phyloP scores from a whole-genome alignment of 2,329 filamentous ascomycete species.

The Ascochyta clinopodiicola region DNA sequence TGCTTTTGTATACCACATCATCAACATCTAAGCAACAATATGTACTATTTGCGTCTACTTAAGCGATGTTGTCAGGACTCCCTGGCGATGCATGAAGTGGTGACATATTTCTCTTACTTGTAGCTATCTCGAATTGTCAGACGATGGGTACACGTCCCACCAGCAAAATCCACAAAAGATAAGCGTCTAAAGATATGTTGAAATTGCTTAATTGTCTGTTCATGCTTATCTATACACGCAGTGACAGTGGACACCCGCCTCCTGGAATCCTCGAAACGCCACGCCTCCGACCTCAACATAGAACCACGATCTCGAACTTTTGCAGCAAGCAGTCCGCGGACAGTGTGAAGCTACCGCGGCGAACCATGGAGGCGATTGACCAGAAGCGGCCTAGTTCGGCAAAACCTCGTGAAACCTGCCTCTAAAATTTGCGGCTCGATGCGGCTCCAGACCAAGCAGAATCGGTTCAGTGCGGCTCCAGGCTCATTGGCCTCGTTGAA shows the following conservation, averaged over 20 bases:
- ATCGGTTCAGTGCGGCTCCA: constrained; percentile 16
- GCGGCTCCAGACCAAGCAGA: constrained; percentile 14
- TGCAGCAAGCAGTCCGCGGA: neutral
- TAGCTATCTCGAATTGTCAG: constrained; percentile 8
- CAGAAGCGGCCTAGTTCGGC: constrained; percentile 9
- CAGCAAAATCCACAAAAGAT: constrained; percentile 18
- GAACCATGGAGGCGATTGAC: constrained; percentile 3
- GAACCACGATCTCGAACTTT: constrained; percentile 5
- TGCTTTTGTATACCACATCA: constrained; percentile 8
- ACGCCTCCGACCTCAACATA: neutral
- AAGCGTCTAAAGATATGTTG: constrained; percentile 14
- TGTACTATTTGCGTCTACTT: neutral
- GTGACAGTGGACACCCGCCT: neutral
- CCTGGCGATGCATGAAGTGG: neutral
- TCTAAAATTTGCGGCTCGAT: constrained; percentile 11
- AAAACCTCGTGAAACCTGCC: constrained; percentile 15
- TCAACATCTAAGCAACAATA: constrained; percentile 1
- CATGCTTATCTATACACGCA: neutral
- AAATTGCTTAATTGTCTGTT: constrained; percentile 5
- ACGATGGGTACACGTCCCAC: constrained; percentile 11
- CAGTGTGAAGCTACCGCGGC: constrained; percentile 1
- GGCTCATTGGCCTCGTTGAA: constrained; percentile 8
- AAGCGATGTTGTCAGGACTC: neutral
- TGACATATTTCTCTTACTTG: constrained; percentile 13
- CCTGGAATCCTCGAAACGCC: neutral